Percentiles rank a stretch among this genome's conserved stretches.
Evolutionary conservation across 2,329 filamentous ascomycete species (phyloP).

Genomic region (Botrytis sinoallii): DNA sequence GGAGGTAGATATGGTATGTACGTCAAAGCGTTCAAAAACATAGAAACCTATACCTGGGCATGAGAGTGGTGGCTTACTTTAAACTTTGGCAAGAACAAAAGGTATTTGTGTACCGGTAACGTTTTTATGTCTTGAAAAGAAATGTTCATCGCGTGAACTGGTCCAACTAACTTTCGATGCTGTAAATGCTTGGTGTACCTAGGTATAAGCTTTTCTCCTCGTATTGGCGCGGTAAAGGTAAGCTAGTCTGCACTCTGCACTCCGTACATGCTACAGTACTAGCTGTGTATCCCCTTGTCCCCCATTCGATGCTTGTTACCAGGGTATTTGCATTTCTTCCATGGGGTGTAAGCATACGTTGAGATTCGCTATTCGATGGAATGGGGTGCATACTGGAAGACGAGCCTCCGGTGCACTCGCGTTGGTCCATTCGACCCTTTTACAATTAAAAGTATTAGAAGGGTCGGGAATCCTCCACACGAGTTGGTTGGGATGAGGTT

Average conservation of each 20-base stretch:
- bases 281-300: not conserved
- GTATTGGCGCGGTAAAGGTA: conserved; percentile 1
- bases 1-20: not conserved
- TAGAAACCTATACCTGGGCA: not conserved
- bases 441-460: not conserved
- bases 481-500: not conserved
- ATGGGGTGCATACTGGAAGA: conserved; percentile 4
- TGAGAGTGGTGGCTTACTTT: not conserved
- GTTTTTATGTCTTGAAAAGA: not conserved
- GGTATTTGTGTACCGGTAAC: not conserved
- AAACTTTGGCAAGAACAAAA: not conserved
- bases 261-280: not conserved
- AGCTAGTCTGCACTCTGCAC: not conserved
- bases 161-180: not conserved
- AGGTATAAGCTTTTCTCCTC: not conserved
- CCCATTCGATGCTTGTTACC: not conserved
- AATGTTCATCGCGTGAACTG: not conserved
- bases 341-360: not conserved
- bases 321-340: not conserved
- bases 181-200: not conserved
- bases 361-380: not conserved
- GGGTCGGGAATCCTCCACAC: not conserved
- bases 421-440: not conserved
- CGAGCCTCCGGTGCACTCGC: not conserved
- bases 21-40: not conserved